Percentiles rank a stretch among this genome's conserved stretches.
Conservation (phyloP, 768 basidiomycete genomes). For the Pleurotus tuoliensis region DNA sequence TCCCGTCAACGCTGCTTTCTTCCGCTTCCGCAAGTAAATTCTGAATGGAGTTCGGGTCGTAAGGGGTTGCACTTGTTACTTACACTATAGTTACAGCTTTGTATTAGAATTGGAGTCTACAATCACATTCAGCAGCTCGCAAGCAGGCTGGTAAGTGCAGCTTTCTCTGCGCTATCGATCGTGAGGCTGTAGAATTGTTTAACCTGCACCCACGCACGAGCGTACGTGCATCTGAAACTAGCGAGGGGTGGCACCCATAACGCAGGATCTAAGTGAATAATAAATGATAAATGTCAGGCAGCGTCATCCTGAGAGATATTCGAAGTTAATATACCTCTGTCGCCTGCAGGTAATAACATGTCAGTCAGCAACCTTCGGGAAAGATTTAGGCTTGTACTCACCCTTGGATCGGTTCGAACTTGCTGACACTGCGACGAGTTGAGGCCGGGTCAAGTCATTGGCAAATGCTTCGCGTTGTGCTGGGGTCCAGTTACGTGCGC, state of each 20-base stretch:
- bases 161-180: conserved; percentile 48
- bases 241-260: conserved; percentile 47
- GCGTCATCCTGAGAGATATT: background rate
- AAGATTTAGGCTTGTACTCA: conserved; percentile 12
- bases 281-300: background rate
- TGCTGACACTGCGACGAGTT: conserved; percentile 47
- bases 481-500: conserved; percentile 47
- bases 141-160: conserved; percentile 38
- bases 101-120: background rate
- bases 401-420: conserved; percentile 48
- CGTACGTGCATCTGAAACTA: conserved; percentile 48
- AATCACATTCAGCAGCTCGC: conserved; percentile 26
- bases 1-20: too few relatives aligned
- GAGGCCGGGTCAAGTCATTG: conserved; percentile 52
- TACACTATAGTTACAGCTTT: background rate
- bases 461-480: conserved; percentile 49
- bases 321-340: conserved; percentile 27
- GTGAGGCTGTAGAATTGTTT: conserved; percentile 48
- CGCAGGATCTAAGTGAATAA: conserved; percentile 35
- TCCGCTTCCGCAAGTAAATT: too few relatives aligned
- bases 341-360: conserved; percentile 25
- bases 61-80: background rate
- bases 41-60: too few relatives aligned
- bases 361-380: background rate
- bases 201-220: conserved; percentile 49